Conservation (phyloP, 2,329 filamentous ascomycete species). For the Beauveria australis region DNA sequence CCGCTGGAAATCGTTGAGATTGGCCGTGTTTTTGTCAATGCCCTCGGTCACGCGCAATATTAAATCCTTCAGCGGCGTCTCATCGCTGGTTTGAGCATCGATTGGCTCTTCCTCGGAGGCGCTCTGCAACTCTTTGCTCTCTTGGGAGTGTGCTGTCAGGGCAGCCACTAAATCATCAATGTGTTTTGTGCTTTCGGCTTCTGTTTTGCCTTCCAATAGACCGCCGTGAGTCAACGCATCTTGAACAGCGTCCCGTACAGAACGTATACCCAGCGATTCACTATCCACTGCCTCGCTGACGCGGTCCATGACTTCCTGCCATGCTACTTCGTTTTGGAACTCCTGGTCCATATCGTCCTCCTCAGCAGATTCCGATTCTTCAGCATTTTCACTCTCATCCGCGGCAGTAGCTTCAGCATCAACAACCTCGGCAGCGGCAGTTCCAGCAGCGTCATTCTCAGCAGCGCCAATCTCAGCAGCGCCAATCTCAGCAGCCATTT, state of each 20-base stretch:
- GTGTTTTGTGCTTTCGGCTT: conserved; percentile 38
- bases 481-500: conserved; percentile 18
- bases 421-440: conserved; percentile 15
- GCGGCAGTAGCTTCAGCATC: conserved; percentile 13
- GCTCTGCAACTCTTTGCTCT: conserved; percentile 17
- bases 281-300: conserved; percentile 51
- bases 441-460: background rate
- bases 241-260: conserved; percentile 46
- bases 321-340: conserved; percentile 31
- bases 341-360: conserved; percentile 16
- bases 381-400: conserved; percentile 10
- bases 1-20: conserved; percentile 41
- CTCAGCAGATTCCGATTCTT: conserved; percentile 13
- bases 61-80: conserved; percentile 35
- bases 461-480: conserved; percentile 12
- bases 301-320: conserved; percentile 46
- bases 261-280: conserved; percentile 43
- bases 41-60: conserved; percentile 43
- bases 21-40: conserved; percentile 31
- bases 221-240: conserved; percentile 48
- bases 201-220: conserved; percentile 36
- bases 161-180: conserved; percentile 43
- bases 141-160: conserved; percentile 28
- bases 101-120: conserved; percentile 14
- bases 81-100: conserved; percentile 8